Percentiles rank a stretch among this genome's conserved stretches.
Conservation (phyloP, 345 rosid genomes). For the Euphorbia peplus region DNA sequence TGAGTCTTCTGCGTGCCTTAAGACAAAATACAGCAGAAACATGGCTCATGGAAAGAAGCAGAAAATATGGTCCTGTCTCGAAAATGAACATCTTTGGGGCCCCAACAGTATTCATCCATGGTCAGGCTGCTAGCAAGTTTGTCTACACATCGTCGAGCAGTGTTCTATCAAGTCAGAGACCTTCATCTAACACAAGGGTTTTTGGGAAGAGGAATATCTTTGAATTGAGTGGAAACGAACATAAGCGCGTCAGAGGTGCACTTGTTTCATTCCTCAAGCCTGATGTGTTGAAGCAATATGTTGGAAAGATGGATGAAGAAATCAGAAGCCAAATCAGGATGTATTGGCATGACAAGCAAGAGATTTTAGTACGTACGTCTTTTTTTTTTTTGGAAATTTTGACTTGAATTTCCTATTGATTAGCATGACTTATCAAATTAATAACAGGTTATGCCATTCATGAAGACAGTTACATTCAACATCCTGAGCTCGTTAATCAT, state of each 20-base stretch:
- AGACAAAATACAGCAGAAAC: slow-evolving; percentile 21
- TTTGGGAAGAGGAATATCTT: slow-evolving; percentile 27
- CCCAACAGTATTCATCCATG: slow-evolving; percentile 29
- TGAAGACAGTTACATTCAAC: too few relatives aligned
- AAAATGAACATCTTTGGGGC: slow-evolving; percentile 30
- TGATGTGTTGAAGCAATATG: slow-evolving; percentile 18
- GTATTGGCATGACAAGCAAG: slow-evolving; percentile 33
- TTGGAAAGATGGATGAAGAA: slow-evolving; percentile 28
- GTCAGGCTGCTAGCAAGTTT: slow-evolving; percentile 29
- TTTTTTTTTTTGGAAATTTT: too few relatives aligned
- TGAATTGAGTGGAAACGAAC: slow-evolving; percentile 31
- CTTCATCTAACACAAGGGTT: slow-evolving; percentile 15
- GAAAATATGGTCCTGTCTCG: slow-evolving; percentile 39
- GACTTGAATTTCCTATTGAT: too few relatives aligned
- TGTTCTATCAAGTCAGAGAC: slow-evolving; percentile 14
- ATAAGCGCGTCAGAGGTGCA: slow-evolving; percentile 34
- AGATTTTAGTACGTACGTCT: too few relatives aligned
- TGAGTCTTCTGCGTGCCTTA: slow-evolving; percentile 10
- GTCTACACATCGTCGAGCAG: slow-evolving; percentile 1
- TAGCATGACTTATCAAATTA: too few relatives aligned
- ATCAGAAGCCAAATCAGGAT: slow-evolving; percentile 20
- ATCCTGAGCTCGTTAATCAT: too few relatives aligned
- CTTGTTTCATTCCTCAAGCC: slow-evolving; percentile 31
- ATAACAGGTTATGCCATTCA: too few relatives aligned
- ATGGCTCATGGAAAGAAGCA: slow-evolving; percentile 32